Evolutionary conservation across 108 stramenopile species (phyloP), one percentile per base, ranked within the genome.

Genomic region (Skeletonema potamos): DNA sequence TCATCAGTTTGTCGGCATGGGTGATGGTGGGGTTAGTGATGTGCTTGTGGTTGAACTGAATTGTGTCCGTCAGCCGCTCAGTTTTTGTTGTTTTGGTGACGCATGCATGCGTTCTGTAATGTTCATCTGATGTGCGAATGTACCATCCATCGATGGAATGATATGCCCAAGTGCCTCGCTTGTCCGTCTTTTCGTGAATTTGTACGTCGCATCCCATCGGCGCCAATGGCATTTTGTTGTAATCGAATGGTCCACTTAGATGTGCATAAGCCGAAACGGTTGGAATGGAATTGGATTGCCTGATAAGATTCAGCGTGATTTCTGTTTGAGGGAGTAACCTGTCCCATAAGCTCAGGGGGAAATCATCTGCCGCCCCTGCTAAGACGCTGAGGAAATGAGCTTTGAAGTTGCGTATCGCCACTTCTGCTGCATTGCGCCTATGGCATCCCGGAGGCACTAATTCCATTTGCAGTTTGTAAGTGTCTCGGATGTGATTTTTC

Each of bases 321-420:
- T 56, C 32, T 0, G 76, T 72, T 48, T 87, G 86, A 15, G 76
- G 78, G 6, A 87, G 37, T 17, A 85, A 70, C 7, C 51, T 22
- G 58, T 72, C 70, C 86, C 80, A 84, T 15, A 78, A 58, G 36
- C 54, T 58, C 11, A 72, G 15, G 18, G 83, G 86, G 30, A 87
- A 87, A 29, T 70, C 39, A 7, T 27, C 43, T 27, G 80, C 64
- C 15, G 56, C 57, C 4, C 74, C 43, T 51, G 64, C 51, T 9
- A 87, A 66, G 26, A 66, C 67, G 32, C 81, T 70, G 57, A 86
- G 68, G 62, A 84, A 84, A 59, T 84, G 83, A 10, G 73, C 66
- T 39, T 81, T 76, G 66, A 81, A 86, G 27, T 83, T 86, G 11
- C 61, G 63, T 11, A 86, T 86, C n/a, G 84, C 84, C 24, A 68